phyloP scores from a whole-genome alignment of 305 asterid species.

The Fraxinus angustifolia region DNA sequence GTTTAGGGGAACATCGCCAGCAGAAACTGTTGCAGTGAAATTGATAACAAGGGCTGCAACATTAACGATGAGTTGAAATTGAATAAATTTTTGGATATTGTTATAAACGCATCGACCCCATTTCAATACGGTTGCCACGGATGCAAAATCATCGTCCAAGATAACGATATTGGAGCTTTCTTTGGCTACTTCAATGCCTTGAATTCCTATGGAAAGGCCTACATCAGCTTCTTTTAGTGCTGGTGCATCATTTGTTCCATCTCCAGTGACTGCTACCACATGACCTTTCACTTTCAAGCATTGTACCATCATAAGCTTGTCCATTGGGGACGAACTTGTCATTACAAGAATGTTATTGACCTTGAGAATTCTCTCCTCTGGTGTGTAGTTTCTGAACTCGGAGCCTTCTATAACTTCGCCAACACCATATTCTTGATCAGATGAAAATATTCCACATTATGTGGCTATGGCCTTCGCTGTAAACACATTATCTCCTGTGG shows the following conservation, averaged over 20 bases:
- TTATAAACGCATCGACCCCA: slow-evolving; percentile 57
- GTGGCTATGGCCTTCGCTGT: slow-evolving; percentile 54
- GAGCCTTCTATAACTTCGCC: slow-evolving; percentile 50
- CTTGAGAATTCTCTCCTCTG: slow-evolving; percentile 30
- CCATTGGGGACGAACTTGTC: slow-evolving; percentile 52
- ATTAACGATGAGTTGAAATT: slow-evolving; percentile 52
- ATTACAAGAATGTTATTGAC: slow-evolving; percentile 39
- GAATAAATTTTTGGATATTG: slow-evolving; percentile 57
- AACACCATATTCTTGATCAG: neutral
- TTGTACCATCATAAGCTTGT: slow-evolving; percentile 45
- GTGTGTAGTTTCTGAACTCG: slow-evolving; percentile 39
- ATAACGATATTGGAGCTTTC: slow-evolving; percentile 52
- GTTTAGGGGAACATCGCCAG: slow-evolving; percentile 48
- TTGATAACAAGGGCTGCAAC: slow-evolving; percentile 48
- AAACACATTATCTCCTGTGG: slow-evolving; percentile 50
- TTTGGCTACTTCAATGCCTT: slow-evolving; percentile 52
- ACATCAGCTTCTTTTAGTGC: slow-evolving; percentile 53
- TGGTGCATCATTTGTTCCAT: slow-evolving; percentile 50
- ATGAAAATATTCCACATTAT: slow-evolving; percentile 49
- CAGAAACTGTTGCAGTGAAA: slow-evolving; percentile 42
- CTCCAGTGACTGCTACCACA: slow-evolving; percentile 60
- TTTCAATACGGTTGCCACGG: slow-evolving; percentile 34
- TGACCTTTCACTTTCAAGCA: slow-evolving; percentile 47
- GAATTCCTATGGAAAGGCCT: slow-evolving; percentile 51
- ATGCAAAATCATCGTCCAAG: slow-evolving; percentile 42